Percentiles rank a stretch among this genome's conserved stretches.
phyloP scores from a whole-genome alignment of 192 early-diverging fungal species.

The Dissophora globulifera region DNA sequence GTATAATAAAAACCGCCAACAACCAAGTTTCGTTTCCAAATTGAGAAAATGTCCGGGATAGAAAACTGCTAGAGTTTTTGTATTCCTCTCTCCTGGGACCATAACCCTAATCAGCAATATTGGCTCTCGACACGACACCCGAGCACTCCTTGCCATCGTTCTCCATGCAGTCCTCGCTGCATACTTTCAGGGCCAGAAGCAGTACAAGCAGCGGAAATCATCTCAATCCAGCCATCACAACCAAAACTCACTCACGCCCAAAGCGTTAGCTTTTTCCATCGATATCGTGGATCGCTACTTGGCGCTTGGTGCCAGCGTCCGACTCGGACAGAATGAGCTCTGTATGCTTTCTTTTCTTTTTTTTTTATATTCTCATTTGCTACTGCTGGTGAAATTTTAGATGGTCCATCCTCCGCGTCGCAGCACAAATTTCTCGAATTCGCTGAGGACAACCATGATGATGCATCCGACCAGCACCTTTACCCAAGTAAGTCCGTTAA shows the following conservation, averaged over 20 bases:
- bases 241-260: conserved; percentile 24
- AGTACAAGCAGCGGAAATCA: neutral
- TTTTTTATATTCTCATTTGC: too few relatives aligned
- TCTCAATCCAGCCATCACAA: neutral
- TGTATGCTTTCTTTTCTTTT: conserved; percentile 6
- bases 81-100: too few relatives aligned
- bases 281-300: too few relatives aligned
- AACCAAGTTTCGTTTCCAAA: too few relatives aligned
- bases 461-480: conserved; percentile 68
- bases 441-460: conserved; percentile 66
- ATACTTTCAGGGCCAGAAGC: conserved; percentile 17
- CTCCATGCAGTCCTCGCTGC: conserved; percentile 21
- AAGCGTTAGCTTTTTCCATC: conserved; percentile 49
- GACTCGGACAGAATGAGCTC: too few relatives aligned
- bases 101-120: too few relatives aligned
- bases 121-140: conserved; percentile 7
- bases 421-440: conserved; percentile 65
- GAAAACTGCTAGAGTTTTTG: too few relatives aligned
- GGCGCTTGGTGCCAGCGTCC: too few relatives aligned
- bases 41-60: too few relatives aligned
- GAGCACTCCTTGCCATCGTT: conserved; percentile 20
- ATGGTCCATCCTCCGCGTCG: conserved; percentile 38
- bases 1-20: too few relatives aligned
- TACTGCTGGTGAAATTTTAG: neutral
- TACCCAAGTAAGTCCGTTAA: conserved; percentile 70